phyloP scores from a whole-genome alignment of 2,329 filamentous ascomycete genomes.

The Arthroderma sp. region DNA sequence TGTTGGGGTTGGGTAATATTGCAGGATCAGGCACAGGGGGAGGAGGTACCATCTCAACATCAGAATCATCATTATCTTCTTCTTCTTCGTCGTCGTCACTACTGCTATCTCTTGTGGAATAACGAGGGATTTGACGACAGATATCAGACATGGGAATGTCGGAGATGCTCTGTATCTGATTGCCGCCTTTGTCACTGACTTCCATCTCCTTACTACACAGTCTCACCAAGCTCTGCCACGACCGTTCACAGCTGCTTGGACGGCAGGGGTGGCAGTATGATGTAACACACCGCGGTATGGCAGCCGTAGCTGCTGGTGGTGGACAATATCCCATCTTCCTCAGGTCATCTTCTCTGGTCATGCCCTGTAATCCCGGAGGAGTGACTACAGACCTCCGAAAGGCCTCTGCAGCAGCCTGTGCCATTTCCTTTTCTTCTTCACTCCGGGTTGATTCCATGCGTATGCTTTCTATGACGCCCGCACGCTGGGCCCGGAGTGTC shows the following conservation, averaged over 20 bases:
- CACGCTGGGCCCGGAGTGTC: conserved; percentile 33
- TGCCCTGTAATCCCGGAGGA: not conserved
- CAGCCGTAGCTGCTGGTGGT: not conserved
- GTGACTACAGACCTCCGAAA: not conserved
- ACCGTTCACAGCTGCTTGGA: not conserved
- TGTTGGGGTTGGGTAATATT: too few species aligned
- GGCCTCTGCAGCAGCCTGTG: not conserved
- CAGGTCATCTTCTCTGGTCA: not conserved
- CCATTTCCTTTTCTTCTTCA: not conserved
- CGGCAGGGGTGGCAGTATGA: not conserved
- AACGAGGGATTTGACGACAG: not conserved
- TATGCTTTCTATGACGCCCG: conserved; percentile 19
- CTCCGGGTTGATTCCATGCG: not conserved
- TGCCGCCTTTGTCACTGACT: not conserved
- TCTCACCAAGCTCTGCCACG: conserved; percentile 4
- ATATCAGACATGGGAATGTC: conserved; percentile 3
- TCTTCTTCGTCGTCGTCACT: not conserved
- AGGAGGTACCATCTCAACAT: too few species aligned
- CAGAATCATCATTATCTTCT: too few species aligned
- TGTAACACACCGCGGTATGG: conserved; percentile 2
- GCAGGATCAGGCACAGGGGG: too few species aligned
- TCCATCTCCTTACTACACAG: not conserved
- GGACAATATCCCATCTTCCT: not conserved
- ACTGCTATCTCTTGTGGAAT: not conserved
- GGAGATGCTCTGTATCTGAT: not conserved